These are phyloP conservation scores for Colletotrichum shisoi DNA, from an alignment of 2,329 filamentous ascomycete genomes.

Conservation along the genomic window DNA sequence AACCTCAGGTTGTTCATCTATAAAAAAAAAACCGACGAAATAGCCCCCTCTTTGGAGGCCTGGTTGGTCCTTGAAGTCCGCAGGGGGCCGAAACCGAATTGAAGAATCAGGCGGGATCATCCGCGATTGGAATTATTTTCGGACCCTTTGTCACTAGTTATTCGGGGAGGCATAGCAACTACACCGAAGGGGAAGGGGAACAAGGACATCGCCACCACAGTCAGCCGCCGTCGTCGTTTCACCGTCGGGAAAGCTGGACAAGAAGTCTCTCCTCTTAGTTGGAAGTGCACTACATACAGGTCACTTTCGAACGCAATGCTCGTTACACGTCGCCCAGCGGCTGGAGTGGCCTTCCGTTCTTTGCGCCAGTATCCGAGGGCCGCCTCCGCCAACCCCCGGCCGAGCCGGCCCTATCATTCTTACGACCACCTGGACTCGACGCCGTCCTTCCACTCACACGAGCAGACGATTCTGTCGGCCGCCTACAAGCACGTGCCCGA, in stretches of 20 bases:
- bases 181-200: background rate
- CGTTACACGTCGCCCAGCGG: conserved; percentile 10
- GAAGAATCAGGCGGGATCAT: conserved; percentile 4
- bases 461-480: conserved; percentile 81
- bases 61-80: background rate
- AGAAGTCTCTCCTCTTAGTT: background rate
- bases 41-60: background rate
- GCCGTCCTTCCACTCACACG: conserved; percentile 70
- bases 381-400: background rate
- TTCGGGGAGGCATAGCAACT: background rate
- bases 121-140: background rate
- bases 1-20: too few relatives aligned
- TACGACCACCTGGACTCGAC: conserved; percentile 70
- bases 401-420: conserved; percentile 70
- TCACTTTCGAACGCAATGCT: conserved; percentile 9
- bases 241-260: background rate
- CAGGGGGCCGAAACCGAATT: background rate
- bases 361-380: conserved; percentile 10
- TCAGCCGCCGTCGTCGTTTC: background rate
- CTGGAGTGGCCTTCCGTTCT: conserved; percentile 17
- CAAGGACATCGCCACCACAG: background rate
- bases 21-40: background rate
- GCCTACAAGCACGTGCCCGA: conserved; percentile 79
- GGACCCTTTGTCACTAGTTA: background rate
- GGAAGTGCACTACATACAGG: background rate